phyloP scores from a whole-genome alignment of 2,329 filamentous ascomycete genomes.

The Arthrobotrys sinensis region DNA sequence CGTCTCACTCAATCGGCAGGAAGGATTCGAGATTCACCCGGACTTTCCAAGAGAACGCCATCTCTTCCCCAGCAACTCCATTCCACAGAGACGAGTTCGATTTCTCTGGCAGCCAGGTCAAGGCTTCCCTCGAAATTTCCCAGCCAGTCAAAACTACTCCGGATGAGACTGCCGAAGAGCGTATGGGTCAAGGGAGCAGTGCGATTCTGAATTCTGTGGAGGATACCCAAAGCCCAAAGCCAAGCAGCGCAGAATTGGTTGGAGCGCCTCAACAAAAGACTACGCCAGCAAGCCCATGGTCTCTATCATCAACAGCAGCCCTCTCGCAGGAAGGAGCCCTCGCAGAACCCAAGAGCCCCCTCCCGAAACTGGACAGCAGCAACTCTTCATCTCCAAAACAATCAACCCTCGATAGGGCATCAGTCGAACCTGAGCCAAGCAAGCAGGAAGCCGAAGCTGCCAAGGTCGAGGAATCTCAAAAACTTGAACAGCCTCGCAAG shows the following conservation, averaged over 20 bases:
- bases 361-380: slow-evolving; percentile 51
- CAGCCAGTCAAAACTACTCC: slow-evolving; percentile 13
- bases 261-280: slow-evolving; percentile 39
- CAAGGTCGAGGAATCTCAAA: slow-evolving; percentile 37
- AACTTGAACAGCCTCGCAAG: slow-evolving; percentile 47
- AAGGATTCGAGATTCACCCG: slow-evolving; percentile 59
- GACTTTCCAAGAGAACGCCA: slow-evolving; percentile 56
- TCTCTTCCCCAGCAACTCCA: slow-evolving; percentile 51
- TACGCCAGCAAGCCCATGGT: slow-evolving; percentile 53
- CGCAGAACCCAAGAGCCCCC: slow-evolving; percentile 51
- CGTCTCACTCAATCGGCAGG: slow-evolving; percentile 52
- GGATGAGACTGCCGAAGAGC: slow-evolving; percentile 32
- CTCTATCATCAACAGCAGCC: slow-evolving; percentile 49
- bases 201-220: slow-evolving; percentile 53
- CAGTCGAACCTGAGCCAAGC: slow-evolving; percentile 32
- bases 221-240: slow-evolving; percentile 34
- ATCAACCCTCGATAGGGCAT: slow-evolving; percentile 29
- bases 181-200: slow-evolving; percentile 57
- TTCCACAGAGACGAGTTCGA: slow-evolving; percentile 50
- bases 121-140: slow-evolving; percentile 27
- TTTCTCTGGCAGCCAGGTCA: slow-evolving; percentile 39
- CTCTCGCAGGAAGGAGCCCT: slow-evolving; percentile 56
- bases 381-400: slow-evolving; percentile 16
- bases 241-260: slow-evolving; percentile 25
- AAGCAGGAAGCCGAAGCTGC: slow-evolving; percentile 16